Conservation (phyloP, 2,329 filamentous ascomycete genomes). For the Aspergillus caelatus region DNA sequence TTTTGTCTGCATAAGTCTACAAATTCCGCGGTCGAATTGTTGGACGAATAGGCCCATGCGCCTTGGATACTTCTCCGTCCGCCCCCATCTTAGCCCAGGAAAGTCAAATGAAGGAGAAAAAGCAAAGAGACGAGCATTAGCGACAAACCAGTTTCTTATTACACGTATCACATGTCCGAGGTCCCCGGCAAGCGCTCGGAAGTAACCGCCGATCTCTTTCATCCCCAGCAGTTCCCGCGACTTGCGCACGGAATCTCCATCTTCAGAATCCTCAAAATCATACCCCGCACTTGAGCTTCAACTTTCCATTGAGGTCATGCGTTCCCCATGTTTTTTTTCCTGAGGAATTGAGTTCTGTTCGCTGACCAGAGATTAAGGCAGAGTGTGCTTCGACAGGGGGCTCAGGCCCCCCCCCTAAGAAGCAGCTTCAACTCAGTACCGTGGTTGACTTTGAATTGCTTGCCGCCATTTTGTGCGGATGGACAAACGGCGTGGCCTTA, state of each 20-base stretch:
- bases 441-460: background rate
- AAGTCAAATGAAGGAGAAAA: background rate
- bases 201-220: background rate
- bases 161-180: constrained; percentile 1
- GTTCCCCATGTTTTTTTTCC: background rate
- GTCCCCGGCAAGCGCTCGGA: background rate
- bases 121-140: background rate
- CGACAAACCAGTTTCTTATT: background rate
- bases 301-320: background rate
- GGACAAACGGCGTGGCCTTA: background rate
- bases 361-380: background rate
- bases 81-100: background rate
- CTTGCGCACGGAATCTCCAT: background rate
- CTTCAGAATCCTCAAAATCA: background rate
- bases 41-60: too few species aligned
- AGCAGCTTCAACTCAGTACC: background rate
- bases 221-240: background rate
- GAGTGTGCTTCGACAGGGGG: background rate
- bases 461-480: background rate
- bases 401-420: background rate
- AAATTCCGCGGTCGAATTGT: background rate
- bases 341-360: background rate
- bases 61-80: background rate
- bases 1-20: background rate
- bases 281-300: background rate